Base-by-base conservation (phyloP, 2,329 filamentous ascomycete species). In the Pestalotiopsis sp. region DNA sequence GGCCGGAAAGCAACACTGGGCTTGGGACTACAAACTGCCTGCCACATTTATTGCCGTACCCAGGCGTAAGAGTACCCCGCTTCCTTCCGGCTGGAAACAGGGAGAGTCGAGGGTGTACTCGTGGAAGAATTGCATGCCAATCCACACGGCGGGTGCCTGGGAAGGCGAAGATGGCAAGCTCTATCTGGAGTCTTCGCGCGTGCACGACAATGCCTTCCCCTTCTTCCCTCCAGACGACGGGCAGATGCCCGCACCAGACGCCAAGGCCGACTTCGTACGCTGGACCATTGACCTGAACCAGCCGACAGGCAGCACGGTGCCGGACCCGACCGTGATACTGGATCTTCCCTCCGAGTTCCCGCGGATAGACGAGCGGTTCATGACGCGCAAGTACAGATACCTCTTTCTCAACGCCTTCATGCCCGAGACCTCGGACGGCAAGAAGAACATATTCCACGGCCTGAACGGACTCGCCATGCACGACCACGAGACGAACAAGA, bases 101-200 rank as follows among this genome's bases (percentile, higher is more conserved):
- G 74, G 73, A 1, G 75, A 77, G 68, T 69, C 71, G 23, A 61
- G 74, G 2, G 31, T 73, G 9, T 75, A 77, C 63, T 52, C 68
- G 14, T 71, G 70, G 68, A 62, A 72, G 11, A 73, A 76, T 61
- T 67, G 78, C 58, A 81, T 84, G 73, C 78, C 80, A 20, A 79
- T 82, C 45, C 82, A 84, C 72, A 79, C 82, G 2, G 82, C 80
- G 4, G 80, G 79, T 12, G 79, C 78, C 2, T 84, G 81, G 75
- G 82, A 84, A 74, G 77, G 78, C 59, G 72, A 72, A 0, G 68
- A 78, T 3, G 79, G 78, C 9, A 65, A 65, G 17, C 12, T 65
- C 12, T 65, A 63, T 11, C 20, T 59, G 0, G 57, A 59, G 57
- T 27, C 57, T 17, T 59, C 57, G 25, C 57, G 57, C 57, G 57